Evolutionary conservation across 495 filamentous ascomycete species (phyloP), one percentile per base, ranked within the genome.

Genomic region (Viridothelium virens): DNA sequence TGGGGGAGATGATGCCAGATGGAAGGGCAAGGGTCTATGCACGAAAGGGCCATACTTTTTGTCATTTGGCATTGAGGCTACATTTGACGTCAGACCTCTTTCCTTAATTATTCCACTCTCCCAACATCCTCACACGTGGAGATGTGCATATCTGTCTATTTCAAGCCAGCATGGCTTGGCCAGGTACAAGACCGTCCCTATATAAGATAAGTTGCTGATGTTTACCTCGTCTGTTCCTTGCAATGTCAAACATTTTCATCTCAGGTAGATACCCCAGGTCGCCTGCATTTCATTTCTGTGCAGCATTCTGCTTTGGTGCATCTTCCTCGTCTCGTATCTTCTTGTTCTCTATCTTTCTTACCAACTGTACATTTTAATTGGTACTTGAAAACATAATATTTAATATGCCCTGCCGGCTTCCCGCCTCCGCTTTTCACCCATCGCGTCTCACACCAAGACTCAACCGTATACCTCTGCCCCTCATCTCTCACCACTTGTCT

Each of bases 1-100:
- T 14, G 48, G 48, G 48, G 48, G 11, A 53, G n/a, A 25, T 53
- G 48, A 53, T 14, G 48, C 48, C 48, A 53, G 48, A 53, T 53
- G n/a, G 48, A 53, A 53, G 48, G 48, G 48, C 14, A 53, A 53
- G 48, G 48, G 48, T 44, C 41, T 14, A 44, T 14, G 41, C 41
- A 44, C 1, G 14, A 44, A 44, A 44, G 41, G 6, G 41, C 41
- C 41, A 44, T 44, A 7, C 7, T 44, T 44, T 44, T 44, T 44
- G 41, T 7, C 41, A 7, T 44, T 44, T 7, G 14, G 41, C 7
- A 7, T 44, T 44, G 41, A 44, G 41, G 41, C 41, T 44, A 44
- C 41, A 44, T 44, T 44, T 44, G 41, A 44, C 41, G 6, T 44
- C 41, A 44, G 41, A 7, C 41, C 41, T 44, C 0, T 25, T 25